Base-by-base conservation (phyloP, 257 asterid genomes). In the Lycium ferocissimum region DNA sequence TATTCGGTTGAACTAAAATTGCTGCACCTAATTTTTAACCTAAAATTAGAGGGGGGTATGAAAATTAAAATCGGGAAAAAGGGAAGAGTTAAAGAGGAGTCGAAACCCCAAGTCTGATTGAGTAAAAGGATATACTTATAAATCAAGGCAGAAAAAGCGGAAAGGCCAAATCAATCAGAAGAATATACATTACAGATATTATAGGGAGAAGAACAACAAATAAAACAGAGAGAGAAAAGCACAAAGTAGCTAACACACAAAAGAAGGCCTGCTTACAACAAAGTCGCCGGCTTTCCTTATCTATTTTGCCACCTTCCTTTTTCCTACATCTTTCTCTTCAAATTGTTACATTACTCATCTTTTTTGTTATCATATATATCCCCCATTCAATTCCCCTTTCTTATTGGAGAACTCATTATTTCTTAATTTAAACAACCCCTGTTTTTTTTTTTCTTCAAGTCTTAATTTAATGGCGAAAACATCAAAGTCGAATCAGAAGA, bases 401-500 rank as follows among this genome's bases (percentile, higher is more conserved):
- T 76, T 76, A 53, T 76, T 76, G 65, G 65, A 76, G 47, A 9
- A 76, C 13, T 2, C 12, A 22, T 7, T 20, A 26, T 4, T 45
- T 49, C 17, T 11, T 45, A 73, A 47, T 73, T 47, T n/a, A 10
- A 2, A 72, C n/a, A 0, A 10, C 1, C 56, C 7, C 56, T 72
- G 2, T 6, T 75, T 75, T 75, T 51, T 45, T 43, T 57, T 17
- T 1, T 26, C 33, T 26, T 18, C n/a, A 1, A 4, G 0, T 11
- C n/a, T 20, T 88, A 67, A 93, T 94, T 20, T 88, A 63, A 95
- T 94, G 98, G 96, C 96, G 51, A 94, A 92, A 91, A 90, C 97
- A 56, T 86, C 95, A 1, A 93, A 91, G 61, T 86, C 83, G 13
- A 86, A 69, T 80, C 90, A 81, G 53, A 90, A 87, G 87, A 86